These are phyloP conservation scores for Xanthoparmelia taractica DNA, from an alignment of 495 filamentous ascomycete species.

Conservation along the genomic window DNA sequence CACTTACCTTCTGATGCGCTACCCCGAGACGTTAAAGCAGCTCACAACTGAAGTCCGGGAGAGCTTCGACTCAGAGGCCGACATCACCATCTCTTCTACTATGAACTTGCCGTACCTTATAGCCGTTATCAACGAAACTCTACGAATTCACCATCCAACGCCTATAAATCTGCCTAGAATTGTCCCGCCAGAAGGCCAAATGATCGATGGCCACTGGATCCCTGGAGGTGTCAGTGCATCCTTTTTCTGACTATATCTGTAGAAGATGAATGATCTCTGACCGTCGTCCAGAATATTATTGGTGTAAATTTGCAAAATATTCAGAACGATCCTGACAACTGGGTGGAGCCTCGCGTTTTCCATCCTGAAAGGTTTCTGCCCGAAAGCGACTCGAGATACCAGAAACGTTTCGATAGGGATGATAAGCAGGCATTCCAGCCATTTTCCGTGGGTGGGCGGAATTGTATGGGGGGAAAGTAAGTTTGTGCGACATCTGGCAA, in stretches of 20 bases:
- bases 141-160: constrained; percentile 38
- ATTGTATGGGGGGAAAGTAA: constrained; percentile 40
- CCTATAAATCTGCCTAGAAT: constrained; percentile 14
- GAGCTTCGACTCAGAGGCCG: constrained; percentile 18
- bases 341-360: constrained; percentile 14
- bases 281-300: constrained; percentile 8
- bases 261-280: background rate
- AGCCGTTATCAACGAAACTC: constrained; percentile 46
- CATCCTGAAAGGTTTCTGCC: constrained; percentile 15
- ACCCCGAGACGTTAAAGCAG: constrained; percentile 9
- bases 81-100: constrained; percentile 5
- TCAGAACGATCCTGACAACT: constrained; percentile 8
- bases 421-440: constrained; percentile 36
- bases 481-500: constrained; percentile 4
- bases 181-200: constrained; percentile 6
- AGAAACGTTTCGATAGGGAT: constrained; percentile 31
- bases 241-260: background rate
- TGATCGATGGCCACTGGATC: constrained; percentile 12
- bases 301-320: constrained; percentile 14
- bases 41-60: constrained; percentile 13
- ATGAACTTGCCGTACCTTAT: constrained; percentile 31
- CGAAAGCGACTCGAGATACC: constrained; percentile 3
- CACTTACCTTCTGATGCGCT: constrained; percentile 19
- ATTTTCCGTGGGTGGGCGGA: constrained; percentile 37
- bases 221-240: constrained; percentile 7